A percentile compares a stretch with the other conserved stretches of the same genome.
These are phyloP conservation scores for Pseudogymnoascus destructans DNA, from an alignment of 2,329 filamentous ascomycete species.

Conservation along the genomic window DNA sequence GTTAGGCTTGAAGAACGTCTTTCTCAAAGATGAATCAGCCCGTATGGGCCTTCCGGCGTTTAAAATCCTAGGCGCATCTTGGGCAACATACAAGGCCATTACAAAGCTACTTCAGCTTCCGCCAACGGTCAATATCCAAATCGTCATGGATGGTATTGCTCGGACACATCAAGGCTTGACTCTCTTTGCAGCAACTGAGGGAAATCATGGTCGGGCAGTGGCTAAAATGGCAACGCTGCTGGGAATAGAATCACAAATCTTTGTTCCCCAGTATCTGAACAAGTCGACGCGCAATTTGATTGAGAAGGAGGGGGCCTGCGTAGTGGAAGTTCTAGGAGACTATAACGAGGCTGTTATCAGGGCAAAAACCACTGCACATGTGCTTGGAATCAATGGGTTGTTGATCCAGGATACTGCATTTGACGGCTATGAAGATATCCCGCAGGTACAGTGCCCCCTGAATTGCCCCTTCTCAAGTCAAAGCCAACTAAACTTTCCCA, in stretches of 20 bases:
- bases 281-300: conserved; percentile 42
- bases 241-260: conserved; percentile 41
- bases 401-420: conserved; percentile 59
- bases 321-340: conserved; percentile 40
- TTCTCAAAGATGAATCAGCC: conserved; percentile 58
- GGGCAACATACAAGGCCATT: conserved; percentile 52
- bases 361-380: conserved; percentile 31
- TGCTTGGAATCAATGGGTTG: conserved; percentile 29
- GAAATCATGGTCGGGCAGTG: conserved; percentile 64
- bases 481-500: conserved; percentile 17
- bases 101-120: conserved; percentile 32
- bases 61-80: conserved; percentile 70
- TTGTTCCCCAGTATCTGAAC: conserved; percentile 48
- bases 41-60: conserved; percentile 60
- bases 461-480: conserved; percentile 8
- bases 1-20: conserved; percentile 42
- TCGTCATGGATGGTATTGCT: conserved; percentile 26
- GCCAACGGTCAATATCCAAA: conserved; percentile 30
- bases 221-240: conserved; percentile 53
- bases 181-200: conserved; percentile 56
- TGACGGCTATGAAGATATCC: conserved; percentile 51
- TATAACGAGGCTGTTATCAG: conserved; percentile 51
- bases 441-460: conserved; percentile 32
- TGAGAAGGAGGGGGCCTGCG: conserved; percentile 45
- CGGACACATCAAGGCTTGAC: conserved; percentile 26